phyloP scores from a whole-genome alignment of 345 rosid genomes.

The Citrus australasica region DNA sequence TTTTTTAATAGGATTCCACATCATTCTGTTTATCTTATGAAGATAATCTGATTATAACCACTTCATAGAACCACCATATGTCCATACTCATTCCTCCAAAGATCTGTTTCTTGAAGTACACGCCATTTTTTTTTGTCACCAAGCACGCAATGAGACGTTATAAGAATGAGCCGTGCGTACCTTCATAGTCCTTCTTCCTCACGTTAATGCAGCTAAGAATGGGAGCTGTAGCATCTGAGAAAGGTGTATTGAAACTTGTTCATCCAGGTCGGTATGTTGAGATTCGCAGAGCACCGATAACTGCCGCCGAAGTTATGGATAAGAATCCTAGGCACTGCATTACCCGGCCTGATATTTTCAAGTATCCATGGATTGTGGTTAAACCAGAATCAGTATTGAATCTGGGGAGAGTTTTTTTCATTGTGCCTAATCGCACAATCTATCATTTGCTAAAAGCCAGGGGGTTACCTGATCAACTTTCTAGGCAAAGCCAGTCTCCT shows the following conservation, averaged over 20 bases:
- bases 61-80: background rate
- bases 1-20: background rate
- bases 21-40: background rate
- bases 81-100: background rate
- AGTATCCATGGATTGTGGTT: conserved; percentile 51
- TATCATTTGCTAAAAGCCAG: conserved; percentile 31
- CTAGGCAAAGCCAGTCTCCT: conserved; percentile 6
- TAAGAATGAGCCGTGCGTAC: conserved; percentile 2
- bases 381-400: conserved; percentile 32
- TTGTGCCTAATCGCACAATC: conserved; percentile 40
- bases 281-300: conserved; percentile 29
- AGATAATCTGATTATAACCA: background rate
- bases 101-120: conserved; percentile 8
- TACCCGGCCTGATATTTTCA: conserved; percentile 40
- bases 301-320: conserved; percentile 38
- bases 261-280: conserved; percentile 38
- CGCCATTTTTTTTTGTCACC: conserved; percentile 6
- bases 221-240: conserved; percentile 6
- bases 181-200: conserved; percentile 2
- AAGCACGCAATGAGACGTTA: background rate
- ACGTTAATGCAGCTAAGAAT: background rate
- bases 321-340: conserved; percentile 51
- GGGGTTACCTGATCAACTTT: conserved; percentile 5
- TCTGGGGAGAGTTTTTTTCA: conserved; percentile 36
- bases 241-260: conserved; percentile 35